Base-by-base conservation (phyloP, 352 stramenopile species). In the Phytopythium cucurbitacearum region DNA sequence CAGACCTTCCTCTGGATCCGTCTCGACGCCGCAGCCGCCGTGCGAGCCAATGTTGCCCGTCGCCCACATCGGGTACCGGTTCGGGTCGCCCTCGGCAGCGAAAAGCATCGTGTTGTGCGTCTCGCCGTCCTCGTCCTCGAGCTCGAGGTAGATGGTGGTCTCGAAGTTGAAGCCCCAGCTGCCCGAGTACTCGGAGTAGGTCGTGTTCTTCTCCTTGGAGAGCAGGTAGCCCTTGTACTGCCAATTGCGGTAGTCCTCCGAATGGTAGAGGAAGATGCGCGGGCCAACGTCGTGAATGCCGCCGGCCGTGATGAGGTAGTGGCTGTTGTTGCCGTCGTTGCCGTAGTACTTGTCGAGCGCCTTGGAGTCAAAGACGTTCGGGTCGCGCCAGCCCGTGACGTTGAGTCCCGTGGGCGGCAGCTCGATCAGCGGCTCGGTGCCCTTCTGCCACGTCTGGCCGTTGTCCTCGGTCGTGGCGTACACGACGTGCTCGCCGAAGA, bases 91-190 rank as follows among this genome's bases (percentile, higher is more conserved):
- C 15, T 85, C 77, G 4, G 75, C 72, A n/a, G 72, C 72, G 12
- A 85, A 83, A 40, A 88, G 60, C 63, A 88, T 79, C 21, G 85
- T 64, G 62, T 85, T 85, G 65, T 88, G 73, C 2, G 62, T 57
- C 37, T 79, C 65, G 35, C 74, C 74, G 13, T 87, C 76, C 28
- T 70, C 73, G 53, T 88, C 76, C 38, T 41, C 60, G 40, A 88
- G 60, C 53, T 85, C 76, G 34, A 75, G 54, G 58, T 82, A 88
- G 59, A 78, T 82, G 38, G 69, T 80, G 9, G 71, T 88, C 61
- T 88, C 76, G 42, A 85, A 88, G 65, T 85, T 88, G 53, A 45
- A 85, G 1, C 76, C 76, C 72, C 72, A 88, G 61, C 39, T 79
- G 4, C 34, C 76, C 40, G 74, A 85, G 62, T 76, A 85, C 40